Evolutionary conservation across 1,284 basidiomycete species (phyloP), one percentile per base, ranked within the genome.

Genomic region (Tilletia caries): DNA sequence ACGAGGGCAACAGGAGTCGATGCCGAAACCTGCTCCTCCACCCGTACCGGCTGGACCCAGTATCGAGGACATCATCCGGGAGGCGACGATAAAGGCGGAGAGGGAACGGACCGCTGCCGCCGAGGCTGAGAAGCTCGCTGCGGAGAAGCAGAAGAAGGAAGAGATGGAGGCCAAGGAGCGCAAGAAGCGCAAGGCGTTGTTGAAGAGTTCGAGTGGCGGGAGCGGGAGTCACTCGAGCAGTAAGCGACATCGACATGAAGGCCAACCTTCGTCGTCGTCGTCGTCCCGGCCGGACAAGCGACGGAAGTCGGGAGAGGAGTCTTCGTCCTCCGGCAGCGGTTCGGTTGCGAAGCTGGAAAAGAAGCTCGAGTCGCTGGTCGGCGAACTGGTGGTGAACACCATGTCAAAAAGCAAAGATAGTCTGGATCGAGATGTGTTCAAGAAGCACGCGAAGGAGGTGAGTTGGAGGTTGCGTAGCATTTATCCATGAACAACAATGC

Each of bases 391-490:
- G 34, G 95, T 98, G 48, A 90, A 89, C 81, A 89, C 87, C 71
- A 93, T 98, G 92, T 92, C 90, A 67, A 95, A 94, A 85, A 90
- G 96, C 83, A 88, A 89, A 74, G 87, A 90, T 69, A 85, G 89
- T 70, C 88, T 98, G 84, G 90, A 92, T 68, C 88, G 89, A 68
- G 93, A 96, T 3, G 85, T 87, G 67, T 98, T 98, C 87, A 98
- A 99, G 87, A 91, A 90, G 80, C 90, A 96, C 80, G 95, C 96
- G 5, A 93, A 93, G 81, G 93, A 98, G 88, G 94, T 93, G 75
- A 74, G 87, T 85, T 33, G 12, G 58, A 33, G 48, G 48, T n/a
- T n/a, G n/a, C n/a, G n/a, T n/a, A 6, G n/a, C 33, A 43, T 3
- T 8, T 4, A 60, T 25, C 48, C 25, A 37, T 34, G 50, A 15